Evolutionary conservation across 257 asterid genomes (phyloP), one percentile per base, ranked within the genome.

Genomic region (Penstemon eatonii): DNA sequence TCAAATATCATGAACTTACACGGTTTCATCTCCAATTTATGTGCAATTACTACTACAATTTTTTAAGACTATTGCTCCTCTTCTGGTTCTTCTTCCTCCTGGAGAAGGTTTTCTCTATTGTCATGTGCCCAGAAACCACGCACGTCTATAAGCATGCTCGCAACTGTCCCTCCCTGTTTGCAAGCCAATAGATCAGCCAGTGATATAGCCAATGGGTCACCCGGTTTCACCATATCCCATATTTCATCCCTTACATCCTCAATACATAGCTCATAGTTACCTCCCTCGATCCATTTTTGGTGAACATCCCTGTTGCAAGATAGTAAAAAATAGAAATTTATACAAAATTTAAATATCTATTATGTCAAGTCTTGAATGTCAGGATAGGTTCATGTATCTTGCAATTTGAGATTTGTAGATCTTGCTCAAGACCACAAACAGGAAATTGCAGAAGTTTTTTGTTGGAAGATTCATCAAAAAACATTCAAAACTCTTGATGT

Each of bases 91-190:
- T 93, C 99, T 86, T 94, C 99, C 85, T 94, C 99, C 78, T 94
- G 99, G 15, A 91, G 96, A 69, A 94, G 99, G 79, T 91, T 94
- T 67, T 94, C 98, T 70, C 98, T 74, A 79, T 91, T 94, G 81
- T 94, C 99, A 65, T 94, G 99, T 39, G 99, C 98, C 99, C 99
- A 94, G 80, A 94, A 94, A 39, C 99, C 96, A 0, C 96, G 92
- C 39, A 94, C 99, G 62, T 91, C 99, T 55, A 91, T 84, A 18
- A 94, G 96, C 99, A 94, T 94, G 85, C 99, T 91, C 19, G 99
- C 99, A 12, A 94, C 98, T 1, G 96, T 94, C 55, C 99, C 96
- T 8, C 99, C 99, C 72, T 91, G 96, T 73, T 94, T 91, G 84
- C 96, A 94, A 36, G 78, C 80, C 7, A 94, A 86, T 62, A 94